Evolutionary conservation across 257 asterid genomes (phyloP).

Genomic region (Solanum tacnaense): DNA sequence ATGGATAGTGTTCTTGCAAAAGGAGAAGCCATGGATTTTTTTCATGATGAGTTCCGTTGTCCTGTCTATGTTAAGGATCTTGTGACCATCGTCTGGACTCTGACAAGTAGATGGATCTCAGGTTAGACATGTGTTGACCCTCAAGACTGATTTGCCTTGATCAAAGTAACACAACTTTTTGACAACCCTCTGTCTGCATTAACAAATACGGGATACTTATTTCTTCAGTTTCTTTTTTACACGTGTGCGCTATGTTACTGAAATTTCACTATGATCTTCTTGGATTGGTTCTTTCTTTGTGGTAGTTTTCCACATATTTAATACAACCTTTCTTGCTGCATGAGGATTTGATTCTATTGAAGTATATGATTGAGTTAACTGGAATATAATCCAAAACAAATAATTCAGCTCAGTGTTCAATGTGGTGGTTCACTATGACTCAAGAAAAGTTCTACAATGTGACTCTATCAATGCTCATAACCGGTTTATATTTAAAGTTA

Average conservation of each 20-base stretch:
- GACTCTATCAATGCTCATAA: not conserved
- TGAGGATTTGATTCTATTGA: not conserved
- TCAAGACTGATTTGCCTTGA: not conserved
- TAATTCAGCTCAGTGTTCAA: not conserved
- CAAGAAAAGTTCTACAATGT: not conserved
- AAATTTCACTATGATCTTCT: not conserved
- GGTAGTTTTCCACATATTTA: not conserved
- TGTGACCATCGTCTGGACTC: slow-evolving; percentile 29
- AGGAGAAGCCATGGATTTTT: slow-evolving; percentile 56
- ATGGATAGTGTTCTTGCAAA: slow-evolving; percentile 72
- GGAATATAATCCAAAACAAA: not conserved
- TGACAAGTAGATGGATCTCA: slow-evolving; percentile 62
- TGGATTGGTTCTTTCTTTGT: not conserved
- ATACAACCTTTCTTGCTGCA: not conserved
- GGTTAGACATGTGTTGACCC: slow-evolving; percentile 33
- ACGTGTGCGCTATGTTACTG: not conserved
- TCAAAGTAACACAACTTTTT: not conserved
- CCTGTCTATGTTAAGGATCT: slow-evolving; percentile 90
- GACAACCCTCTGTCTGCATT: not conserved
- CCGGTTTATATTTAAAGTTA: not conserved
- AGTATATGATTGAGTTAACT: not conserved
- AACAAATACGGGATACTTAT: not conserved
- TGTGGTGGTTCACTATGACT: not conserved
- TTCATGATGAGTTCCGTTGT: slow-evolving; percentile 85
- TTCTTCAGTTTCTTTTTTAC: not conserved